Evolutionary conservation across 2,329 filamentous ascomycete species (phyloP), one percentile per base, ranked within the genome.

Genomic region (Claviceps sp.): DNA sequence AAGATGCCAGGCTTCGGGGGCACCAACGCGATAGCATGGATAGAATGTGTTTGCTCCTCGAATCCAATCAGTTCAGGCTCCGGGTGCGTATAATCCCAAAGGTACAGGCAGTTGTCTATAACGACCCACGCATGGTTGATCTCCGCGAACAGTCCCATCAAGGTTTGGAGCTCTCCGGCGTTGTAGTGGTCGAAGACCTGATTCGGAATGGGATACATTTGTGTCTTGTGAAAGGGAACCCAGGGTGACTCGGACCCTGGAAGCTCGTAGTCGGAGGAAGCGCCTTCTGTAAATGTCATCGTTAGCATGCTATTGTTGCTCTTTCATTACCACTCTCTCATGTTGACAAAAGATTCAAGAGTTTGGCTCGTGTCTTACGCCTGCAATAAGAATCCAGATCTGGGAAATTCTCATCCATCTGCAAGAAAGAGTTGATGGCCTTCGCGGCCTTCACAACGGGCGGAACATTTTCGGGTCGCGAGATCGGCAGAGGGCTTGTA

Each of bases 11-110:
- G 73, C 59, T 90, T 87, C 7, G 93, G 93, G 49, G 83, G 81
- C 13, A 94, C 85, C 47, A 98, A 78, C 59, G 88, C 89, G 44
- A 98, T 87, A n/a, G 87, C 82, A 43, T 89, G 89, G 61, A 98
- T 97, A 58, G 82, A 88, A 65, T 94, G 83, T 6, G 82, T 76
- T 66, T 91, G 86, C 59, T 95, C 89, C 65, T 97, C 91, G 62
- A 87, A 96, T 18, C 91, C 91, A 58, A 95, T 85, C 43, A 96
- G 75, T 64, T 95, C 87, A 5, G 91, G 89, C 59, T 91, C 88
- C n/a, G 87, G 82, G 64, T 89, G 80, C 6, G 89, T 95, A 67
- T 96, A 98, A 69, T 98, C 91, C 94, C 94, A 98, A 16, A 98
- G 76, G 65, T 96, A 98, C 45, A 98, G 75, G 56, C 88, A 87